Percentiles rank a stretch among this genome's conserved stretches.
These are phyloP conservation scores for Metschnikowia cerradonensis DNA, from an alignment of 805 yeast species.

Conservation along the genomic window DNA sequence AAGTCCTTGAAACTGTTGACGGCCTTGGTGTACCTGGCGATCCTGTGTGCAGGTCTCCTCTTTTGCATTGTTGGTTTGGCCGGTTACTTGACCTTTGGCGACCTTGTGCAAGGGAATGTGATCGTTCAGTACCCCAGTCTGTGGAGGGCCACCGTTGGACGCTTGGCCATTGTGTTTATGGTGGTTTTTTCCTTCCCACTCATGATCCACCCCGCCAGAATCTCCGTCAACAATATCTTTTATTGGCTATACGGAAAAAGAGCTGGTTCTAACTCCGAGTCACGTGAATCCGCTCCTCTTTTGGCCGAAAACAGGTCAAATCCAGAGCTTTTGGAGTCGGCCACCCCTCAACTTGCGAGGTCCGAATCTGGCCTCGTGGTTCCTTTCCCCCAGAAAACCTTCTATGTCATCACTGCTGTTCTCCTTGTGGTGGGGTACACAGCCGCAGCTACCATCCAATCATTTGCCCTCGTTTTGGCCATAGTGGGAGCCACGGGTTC, in stretches of 20 bases:
- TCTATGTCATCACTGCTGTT: slow-evolving; percentile 45
- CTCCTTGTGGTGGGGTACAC: slow-evolving; percentile 48
- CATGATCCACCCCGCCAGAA: slow-evolving; percentile 87
- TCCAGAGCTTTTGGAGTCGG: not conserved
- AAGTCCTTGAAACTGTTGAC: slow-evolving; percentile 46
- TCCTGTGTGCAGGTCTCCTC: slow-evolving; percentile 55
- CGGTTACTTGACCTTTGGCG: slow-evolving; percentile 81
- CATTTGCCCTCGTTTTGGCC: slow-evolving; percentile 66
- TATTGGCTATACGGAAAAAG: slow-evolving; percentile 36
- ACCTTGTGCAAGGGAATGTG: slow-evolving; percentile 64
- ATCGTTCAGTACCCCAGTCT: slow-evolving; percentile 67
- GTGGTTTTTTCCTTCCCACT: slow-evolving; percentile 84
- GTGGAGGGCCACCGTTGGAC: slow-evolving; percentile 68
- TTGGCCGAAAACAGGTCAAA: not conserved
- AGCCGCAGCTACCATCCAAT: slow-evolving; percentile 54
- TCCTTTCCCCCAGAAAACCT: slow-evolving; percentile 46
- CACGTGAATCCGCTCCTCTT: no score
- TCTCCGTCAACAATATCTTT: slow-evolving; percentile 70
- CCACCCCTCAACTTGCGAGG: not conserved
- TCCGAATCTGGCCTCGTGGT: slow-evolving; percentile 23
- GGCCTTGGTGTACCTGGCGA: slow-evolving; percentile 48
- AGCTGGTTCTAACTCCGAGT: not conserved
- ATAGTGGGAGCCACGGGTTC: slow-evolving; percentile 84
- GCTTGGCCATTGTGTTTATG: slow-evolving; percentile 73
- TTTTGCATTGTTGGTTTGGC: slow-evolving; percentile 72